Conservation (phyloP, 139 green algal species). For the Volvox africanus region DNA sequence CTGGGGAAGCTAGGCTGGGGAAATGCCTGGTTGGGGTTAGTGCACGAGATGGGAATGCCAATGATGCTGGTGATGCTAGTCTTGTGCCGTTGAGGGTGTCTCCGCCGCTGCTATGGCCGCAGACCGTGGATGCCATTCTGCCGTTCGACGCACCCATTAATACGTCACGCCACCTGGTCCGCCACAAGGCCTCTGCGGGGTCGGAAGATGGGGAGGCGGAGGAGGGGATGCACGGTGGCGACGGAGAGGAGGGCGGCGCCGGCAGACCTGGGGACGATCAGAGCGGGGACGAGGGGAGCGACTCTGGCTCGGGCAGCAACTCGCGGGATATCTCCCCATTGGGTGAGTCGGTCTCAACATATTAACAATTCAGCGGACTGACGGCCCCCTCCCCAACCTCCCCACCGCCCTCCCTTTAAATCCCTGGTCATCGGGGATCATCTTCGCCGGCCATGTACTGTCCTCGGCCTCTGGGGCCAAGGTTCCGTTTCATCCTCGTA, state of each 20-base stretch:
- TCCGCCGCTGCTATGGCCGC: background rate
- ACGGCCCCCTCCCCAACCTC: no score
- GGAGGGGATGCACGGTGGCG: background rate
- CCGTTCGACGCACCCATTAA: conserved; percentile 24
- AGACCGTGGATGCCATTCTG: conserved; percentile 8
- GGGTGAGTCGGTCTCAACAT: background rate
- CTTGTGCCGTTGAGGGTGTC: no score
- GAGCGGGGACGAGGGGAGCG: background rate
- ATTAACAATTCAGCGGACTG: no score
- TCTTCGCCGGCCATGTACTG: no score
- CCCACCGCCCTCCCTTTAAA: no score
- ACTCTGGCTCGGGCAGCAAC: background rate
- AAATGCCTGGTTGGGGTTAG: no score
- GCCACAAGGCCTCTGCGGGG: background rate
- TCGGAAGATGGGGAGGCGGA: background rate
- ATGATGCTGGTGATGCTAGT: no score
- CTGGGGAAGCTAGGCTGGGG: background rate
- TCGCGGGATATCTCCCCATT: background rate
- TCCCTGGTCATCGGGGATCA: no score
- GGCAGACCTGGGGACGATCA: background rate
- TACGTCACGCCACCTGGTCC: background rate
- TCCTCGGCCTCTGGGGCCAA: no score
- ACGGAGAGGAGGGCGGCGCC: background rate
- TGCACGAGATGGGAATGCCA: no score
- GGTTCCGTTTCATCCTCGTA: no score